Evolutionary conservation across 2,329 filamentous ascomycete species (phyloP), one percentile per base, ranked within the genome.

Genomic region (Conoideocrella luteorostrata): DNA sequence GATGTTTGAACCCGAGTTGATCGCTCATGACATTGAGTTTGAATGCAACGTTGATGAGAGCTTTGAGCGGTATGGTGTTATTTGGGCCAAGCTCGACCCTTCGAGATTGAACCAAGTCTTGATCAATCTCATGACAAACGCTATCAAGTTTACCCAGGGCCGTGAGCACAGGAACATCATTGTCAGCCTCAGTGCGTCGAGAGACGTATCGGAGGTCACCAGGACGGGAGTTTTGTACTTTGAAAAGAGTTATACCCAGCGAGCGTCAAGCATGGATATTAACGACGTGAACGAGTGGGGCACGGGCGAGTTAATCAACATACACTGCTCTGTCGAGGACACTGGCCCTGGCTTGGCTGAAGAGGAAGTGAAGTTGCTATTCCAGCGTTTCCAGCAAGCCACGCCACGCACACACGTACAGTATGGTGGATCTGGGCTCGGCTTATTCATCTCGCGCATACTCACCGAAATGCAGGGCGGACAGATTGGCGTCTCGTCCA

Each of bases 1-100:
- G 59, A 88, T 91, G 80, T 88, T 89, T 53, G 84, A 89, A 62
- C 74, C 82, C 7, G 86, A 91, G 57, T 65, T 91, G 12, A 72
- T 78, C 36, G 81, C 81, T 7, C 83, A 86, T 46, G 79, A 81
- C 34, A 90, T 91, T 47, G 72, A 78, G 41, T 78, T 88, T 61
- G 74, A 80, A 30, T 85, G 88, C 51, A 70, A 72, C 1, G 75
- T 89, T 32, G 80, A 86, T 52, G 72, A 82, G 35, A 82, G 81
- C 1, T 88, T 85, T 57, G 69, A 75, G 12, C 69, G 77, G 13
- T 63, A 88, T 37, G 71, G 71, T 3, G 69, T 89, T 24, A 78
- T 85, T 48, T 88, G 83, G 82, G 82, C 84, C 32, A 84, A 76
- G 50, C 69, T 90, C 32, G 86, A 91, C 57, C 86, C 86, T 6